phyloP scores from a whole-genome alignment of 2,329 filamentous ascomycete genomes.

The Cercospora janseana region DNA sequence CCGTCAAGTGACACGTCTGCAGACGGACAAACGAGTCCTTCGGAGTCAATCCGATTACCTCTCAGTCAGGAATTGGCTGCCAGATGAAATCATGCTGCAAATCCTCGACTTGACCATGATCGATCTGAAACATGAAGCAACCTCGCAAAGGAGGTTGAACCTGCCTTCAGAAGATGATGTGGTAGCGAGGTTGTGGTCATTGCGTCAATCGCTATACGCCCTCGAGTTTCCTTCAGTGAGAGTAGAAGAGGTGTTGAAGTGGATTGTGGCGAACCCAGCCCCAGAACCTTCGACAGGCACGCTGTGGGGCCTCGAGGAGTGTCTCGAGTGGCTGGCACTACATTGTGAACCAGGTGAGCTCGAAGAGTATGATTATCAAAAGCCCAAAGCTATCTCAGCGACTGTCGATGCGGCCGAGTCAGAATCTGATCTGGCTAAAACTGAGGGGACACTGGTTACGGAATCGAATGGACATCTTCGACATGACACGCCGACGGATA shows the following conservation, averaged over 20 bases:
- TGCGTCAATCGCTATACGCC: constrained; percentile 69
- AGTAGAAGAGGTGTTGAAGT: constrained; percentile 59
- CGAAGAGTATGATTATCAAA: constrained; percentile 37
- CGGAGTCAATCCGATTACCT: constrained; percentile 73
- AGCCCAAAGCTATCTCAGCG: constrained; percentile 23
- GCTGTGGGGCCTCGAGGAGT: constrained; percentile 79
- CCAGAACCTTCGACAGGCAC: constrained; percentile 44
- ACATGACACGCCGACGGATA: neutral
- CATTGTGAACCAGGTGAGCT: constrained; percentile 55
- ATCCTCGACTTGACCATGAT: constrained; percentile 70
- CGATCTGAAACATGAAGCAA: constrained; percentile 45
- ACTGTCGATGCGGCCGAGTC: constrained; percentile 12
- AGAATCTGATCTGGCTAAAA: constrained; percentile 12
- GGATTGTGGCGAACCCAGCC: constrained; percentile 63
- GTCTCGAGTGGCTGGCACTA: constrained; percentile 84
- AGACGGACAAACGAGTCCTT: constrained; percentile 81
- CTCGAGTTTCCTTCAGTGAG: constrained; percentile 66
- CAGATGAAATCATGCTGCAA: constrained; percentile 72
- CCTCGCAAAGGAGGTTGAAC: constrained; percentile 50
- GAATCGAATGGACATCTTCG: neutral
- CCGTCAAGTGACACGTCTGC: constrained; percentile 72
- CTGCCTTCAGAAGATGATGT: constrained; percentile 70
- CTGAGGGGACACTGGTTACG: neutral
- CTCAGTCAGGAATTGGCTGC: constrained; percentile 74
- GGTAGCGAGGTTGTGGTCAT: constrained; percentile 76